These are phyloP conservation scores for Metrosideros polymorpha DNA, from an alignment of 441 rosid genomes.

Conservation along the genomic window DNA sequence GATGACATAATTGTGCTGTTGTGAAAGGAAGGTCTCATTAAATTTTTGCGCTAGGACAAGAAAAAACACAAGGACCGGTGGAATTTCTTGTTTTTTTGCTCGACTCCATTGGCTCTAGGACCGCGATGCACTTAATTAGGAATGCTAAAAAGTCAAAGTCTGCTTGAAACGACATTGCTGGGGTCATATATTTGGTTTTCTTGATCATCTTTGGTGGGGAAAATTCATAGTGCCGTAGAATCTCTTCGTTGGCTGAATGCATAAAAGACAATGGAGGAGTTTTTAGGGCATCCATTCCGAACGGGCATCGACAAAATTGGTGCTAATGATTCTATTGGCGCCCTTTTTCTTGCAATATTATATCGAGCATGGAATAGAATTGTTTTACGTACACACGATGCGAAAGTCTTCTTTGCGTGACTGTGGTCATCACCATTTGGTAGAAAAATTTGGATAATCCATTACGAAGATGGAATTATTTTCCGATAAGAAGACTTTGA, in stretches of 20 bases:
- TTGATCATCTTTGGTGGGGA: background rate
- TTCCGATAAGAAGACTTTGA: too few relatives aligned
- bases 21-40: too few relatives aligned
- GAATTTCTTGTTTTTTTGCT: too few relatives aligned
- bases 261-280: fast-evolving
- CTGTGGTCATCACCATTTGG: too few relatives aligned
- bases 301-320: background rate
- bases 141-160: background rate
- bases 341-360: background rate
- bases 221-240: fast-evolving
- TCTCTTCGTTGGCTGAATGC: fast-evolving
- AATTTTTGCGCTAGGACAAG: too few relatives aligned
- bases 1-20: background rate
- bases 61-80: fast-evolving
- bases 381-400: background rate
- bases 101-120: fast-evolving
- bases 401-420: background rate
- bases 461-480: too few relatives aligned
- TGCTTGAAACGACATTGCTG: fast-evolving
- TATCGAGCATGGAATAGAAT: background rate
- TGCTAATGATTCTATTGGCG: background rate
- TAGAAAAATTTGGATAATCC: too few relatives aligned
- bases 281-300: fast-evolving
- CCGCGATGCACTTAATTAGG: fast-evolving
- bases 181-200: background rate